Conservation (phyloP, 148 eudicot species). For the Diospyros kaki region DNA sequence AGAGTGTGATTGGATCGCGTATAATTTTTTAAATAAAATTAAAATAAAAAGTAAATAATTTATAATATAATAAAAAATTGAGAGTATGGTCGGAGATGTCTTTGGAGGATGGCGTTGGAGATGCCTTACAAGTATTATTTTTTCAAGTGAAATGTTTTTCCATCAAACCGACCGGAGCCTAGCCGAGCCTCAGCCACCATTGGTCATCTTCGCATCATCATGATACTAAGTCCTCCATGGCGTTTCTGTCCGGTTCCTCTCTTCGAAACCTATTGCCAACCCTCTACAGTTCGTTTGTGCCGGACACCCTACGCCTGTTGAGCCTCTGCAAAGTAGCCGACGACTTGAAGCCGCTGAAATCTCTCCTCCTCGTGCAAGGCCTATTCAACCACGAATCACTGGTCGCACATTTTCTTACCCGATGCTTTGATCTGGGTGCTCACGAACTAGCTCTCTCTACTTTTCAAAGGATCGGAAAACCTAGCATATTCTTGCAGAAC, state of each 20-base stretch:
- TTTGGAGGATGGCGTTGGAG: no score
- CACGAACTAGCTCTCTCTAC: conserved; percentile 41
- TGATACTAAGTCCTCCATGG: conserved; percentile 10
- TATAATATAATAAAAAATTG: no score
- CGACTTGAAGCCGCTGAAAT: conserved; percentile 38
- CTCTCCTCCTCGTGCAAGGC: conserved; percentile 39
- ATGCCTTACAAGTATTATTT: no score
- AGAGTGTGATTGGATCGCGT: no score
- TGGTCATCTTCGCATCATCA: background rate
- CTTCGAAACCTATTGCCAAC: background rate
- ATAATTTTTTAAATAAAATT: no score
- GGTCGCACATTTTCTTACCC: conserved; percentile 29
- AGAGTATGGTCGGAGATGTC: no score
- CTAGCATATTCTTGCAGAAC: conserved; percentile 52
- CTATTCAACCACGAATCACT: conserved; percentile 23
- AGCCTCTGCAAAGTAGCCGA: conserved; percentile 22
- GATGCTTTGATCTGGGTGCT: conserved; percentile 49
- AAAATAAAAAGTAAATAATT: no score
- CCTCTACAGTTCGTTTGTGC: background rate
- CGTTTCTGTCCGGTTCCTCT: conserved; percentile 3
- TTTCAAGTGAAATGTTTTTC: no score
- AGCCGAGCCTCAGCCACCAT: no score
- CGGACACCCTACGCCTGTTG: conserved; percentile 10
- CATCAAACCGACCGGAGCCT: no score
- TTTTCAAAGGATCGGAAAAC: conserved; percentile 21